Evolutionary conservation across 2,329 filamentous ascomycete species (phyloP).

Genomic region (Fusarium proliferatum): DNA sequence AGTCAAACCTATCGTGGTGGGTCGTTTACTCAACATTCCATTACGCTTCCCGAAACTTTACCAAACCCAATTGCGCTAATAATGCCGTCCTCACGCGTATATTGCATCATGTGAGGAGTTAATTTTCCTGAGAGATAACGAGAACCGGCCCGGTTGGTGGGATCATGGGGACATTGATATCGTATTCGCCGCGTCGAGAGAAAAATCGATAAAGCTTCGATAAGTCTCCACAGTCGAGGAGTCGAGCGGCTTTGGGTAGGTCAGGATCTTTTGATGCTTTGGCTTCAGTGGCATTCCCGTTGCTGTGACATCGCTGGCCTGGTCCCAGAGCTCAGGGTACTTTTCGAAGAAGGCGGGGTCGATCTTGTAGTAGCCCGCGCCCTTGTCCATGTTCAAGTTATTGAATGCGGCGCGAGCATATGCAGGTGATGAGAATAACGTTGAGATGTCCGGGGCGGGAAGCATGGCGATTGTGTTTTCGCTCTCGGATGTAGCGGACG

Average conservation of each 20-base stretch:
- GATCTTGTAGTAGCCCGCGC: conserved; percentile 49
- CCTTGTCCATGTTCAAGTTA: conserved; percentile 47
- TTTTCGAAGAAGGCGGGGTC: conserved; percentile 49
- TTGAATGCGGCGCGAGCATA: conserved; percentile 45
- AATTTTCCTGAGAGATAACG: background rate
- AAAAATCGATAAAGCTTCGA: conserved; percentile 49
- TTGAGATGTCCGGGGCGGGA: conserved; percentile 40
- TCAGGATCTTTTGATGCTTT: conserved; percentile 45
- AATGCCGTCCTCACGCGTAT: background rate
- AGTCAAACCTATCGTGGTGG: conserved; percentile 35
- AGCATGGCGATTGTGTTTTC: conserved; percentile 17
- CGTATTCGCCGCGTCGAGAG: conserved; percentile 41
- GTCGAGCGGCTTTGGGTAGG: conserved; percentile 46
- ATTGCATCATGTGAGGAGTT: conserved; percentile 12
- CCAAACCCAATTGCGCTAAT: background rate
- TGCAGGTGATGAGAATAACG: conserved; percentile 37
- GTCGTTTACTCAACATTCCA: conserved; percentile 39
- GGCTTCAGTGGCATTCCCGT: conserved; percentile 46
- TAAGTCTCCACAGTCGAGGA: conserved; percentile 47
- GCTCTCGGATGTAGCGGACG: background rate
- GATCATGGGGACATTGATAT: conserved; percentile 25
- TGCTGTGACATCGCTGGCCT: conserved; percentile 41
- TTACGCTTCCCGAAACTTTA: conserved; percentile 26
- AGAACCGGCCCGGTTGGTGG: background rate
- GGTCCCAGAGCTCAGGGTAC: conserved; percentile 48